Conservation (phyloP, 306 rosid genomes). For the Prunus armeniaca region DNA sequence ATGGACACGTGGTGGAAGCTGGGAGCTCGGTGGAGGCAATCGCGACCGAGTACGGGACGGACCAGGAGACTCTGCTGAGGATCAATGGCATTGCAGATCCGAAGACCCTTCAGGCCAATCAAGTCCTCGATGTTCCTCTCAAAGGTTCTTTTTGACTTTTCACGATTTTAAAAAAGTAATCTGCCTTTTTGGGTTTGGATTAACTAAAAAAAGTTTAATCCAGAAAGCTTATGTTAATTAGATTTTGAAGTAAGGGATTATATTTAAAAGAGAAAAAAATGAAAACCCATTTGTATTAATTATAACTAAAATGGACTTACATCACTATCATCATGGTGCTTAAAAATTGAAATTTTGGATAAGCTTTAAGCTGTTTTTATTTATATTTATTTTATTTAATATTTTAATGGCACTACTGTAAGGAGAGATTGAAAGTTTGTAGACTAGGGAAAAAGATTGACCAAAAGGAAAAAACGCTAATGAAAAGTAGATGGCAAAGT, state of each 20-base stretch:
- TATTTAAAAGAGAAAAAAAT: not conserved
- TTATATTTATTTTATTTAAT: too few relatives aligned
- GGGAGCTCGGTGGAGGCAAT: conserved; percentile 34
- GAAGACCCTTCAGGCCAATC: conserved; percentile 36
- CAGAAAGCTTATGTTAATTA: not conserved
- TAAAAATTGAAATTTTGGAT: not conserved
- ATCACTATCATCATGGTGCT: conserved; percentile 1
- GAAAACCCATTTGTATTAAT: not conserved
- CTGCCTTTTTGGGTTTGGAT: not conserved
- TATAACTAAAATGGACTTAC: not conserved
- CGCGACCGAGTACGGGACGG: conserved; percentile 43
- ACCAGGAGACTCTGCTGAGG: conserved; percentile 29
- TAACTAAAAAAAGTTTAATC: not conserved
- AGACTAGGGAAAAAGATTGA: not conserved
- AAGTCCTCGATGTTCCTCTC: conserved; percentile 81
- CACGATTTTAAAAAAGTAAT: not conserved
- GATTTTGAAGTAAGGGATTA: not conserved
- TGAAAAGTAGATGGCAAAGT: too few relatives aligned
- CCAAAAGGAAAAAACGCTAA: too few relatives aligned
- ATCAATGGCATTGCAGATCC: conserved; percentile 51
- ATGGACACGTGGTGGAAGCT: conserved; percentile 28
- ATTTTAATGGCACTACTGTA: not conserved
- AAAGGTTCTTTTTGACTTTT: conserved; percentile 36
- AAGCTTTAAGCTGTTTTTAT: not conserved
- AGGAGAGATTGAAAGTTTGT: not conserved